Conservation (phyloP, 345 rosid genomes). For the Orychophragmus violaceus region DNA sequence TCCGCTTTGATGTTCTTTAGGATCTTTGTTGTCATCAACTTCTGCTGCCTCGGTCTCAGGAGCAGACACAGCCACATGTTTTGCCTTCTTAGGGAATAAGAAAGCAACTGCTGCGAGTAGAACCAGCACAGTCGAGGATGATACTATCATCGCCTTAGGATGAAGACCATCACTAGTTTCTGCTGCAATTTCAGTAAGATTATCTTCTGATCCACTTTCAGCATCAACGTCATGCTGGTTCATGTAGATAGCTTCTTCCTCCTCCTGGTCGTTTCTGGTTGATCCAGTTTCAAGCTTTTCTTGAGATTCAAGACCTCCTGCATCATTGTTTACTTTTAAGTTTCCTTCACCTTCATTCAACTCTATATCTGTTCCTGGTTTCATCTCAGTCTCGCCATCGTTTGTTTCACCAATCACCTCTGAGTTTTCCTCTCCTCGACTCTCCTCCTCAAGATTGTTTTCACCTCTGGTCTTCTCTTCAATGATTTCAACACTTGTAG, state of each 20-base stretch:
- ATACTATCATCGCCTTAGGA: not conserved
- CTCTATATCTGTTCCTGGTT: not conserved
- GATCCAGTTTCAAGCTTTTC: not conserved
- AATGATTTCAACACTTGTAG: conserved; percentile 16
- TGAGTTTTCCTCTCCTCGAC: not conserved
- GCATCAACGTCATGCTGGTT: not conserved
- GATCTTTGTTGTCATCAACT: conserved; percentile 20
- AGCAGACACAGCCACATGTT: not conserved
- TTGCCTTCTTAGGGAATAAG: conserved; percentile 27
- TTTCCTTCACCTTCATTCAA: not conserved
- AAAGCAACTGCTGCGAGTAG: conserved; percentile 35
- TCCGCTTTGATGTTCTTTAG: conserved; percentile 36
- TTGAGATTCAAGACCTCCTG: not conserved
- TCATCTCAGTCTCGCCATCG: conserved; percentile 2
- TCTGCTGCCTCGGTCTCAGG: conserved; percentile 6
- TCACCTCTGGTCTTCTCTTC: not conserved
- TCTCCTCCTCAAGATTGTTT: conserved; percentile 1
- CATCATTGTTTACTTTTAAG: conserved; percentile 11
- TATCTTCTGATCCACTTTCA: not conserved
- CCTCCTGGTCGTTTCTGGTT: not conserved
- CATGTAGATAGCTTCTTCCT: conserved; percentile 10
- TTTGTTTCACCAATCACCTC: conserved; percentile 13
- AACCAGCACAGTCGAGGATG: conserved; percentile 33
- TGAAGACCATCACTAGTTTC: conserved; percentile 9
- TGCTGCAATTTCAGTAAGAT: not conserved